These are phyloP conservation scores for Alternaria triticina DNA, from an alignment of 2,329 filamentous ascomycete genomes.

Conservation along the genomic window DNA sequence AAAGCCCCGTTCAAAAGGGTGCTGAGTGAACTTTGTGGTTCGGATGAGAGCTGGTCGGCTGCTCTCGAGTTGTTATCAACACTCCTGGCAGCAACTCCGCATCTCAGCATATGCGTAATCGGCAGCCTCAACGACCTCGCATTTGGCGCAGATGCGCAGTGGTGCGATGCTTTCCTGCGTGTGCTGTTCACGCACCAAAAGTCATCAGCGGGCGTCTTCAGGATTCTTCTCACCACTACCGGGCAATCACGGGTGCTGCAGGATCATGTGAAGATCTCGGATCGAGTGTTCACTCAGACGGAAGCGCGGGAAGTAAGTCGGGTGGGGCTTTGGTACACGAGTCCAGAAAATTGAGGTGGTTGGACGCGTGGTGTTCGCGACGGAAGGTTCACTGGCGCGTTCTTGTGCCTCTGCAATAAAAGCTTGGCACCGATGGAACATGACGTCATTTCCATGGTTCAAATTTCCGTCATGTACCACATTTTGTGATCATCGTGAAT, in stretches of 20 bases:
- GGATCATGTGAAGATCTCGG: not conserved
- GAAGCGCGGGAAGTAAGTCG: not conserved
- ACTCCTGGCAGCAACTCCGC: not conserved
- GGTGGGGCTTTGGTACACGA: not conserved
- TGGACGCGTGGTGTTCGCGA: not conserved
- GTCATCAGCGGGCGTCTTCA: not conserved
- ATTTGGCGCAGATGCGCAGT: not conserved
- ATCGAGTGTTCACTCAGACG: not conserved
- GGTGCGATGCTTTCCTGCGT: not conserved
- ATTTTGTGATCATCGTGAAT: no score
- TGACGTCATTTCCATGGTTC: no score
- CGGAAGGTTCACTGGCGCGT: not conserved
- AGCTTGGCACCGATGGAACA: no score
- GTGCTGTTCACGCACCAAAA: not conserved
- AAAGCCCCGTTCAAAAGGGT: no score
- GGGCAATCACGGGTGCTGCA: constrained; percentile 5
- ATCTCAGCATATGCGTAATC: not conserved
- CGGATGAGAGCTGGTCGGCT: not conserved
- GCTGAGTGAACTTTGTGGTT: no score
- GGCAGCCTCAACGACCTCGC: not conserved
- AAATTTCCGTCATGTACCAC: no score
- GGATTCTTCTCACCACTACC: constrained; percentile 6
- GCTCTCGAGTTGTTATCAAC: not conserved
- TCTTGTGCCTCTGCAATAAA: not conserved
- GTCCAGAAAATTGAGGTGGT: not conserved